A percentile compares a stretch with the other conserved stretches of the same genome.
These are phyloP conservation scores for Eucalyptus sp. DNA, from an alignment of 345 rosid genomes.

Conservation along the genomic window DNA sequence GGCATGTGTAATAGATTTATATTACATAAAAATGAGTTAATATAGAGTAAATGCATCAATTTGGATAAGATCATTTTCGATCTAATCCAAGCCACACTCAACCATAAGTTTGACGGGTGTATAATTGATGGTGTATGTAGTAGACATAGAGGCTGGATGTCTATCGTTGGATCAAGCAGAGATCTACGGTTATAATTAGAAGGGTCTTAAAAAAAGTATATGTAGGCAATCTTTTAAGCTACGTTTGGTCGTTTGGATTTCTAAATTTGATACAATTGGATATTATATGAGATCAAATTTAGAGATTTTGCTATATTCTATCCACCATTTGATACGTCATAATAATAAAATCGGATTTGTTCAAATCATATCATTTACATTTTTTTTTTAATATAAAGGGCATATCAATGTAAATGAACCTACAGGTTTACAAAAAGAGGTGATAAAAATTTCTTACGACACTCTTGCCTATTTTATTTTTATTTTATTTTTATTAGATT, in stretches of 20 bases:
- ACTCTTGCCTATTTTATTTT: too few relatives aligned
- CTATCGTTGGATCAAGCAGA: neutral
- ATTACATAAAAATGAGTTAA: neutral
- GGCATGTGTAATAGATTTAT: neutral
- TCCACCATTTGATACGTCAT: too few relatives aligned
- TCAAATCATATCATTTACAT: too few relatives aligned
- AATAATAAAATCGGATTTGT: too few relatives aligned
- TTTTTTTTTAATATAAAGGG: too few relatives aligned
- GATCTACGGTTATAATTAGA: fast-evolving
- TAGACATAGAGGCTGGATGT: neutral
- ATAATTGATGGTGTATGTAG: neutral
- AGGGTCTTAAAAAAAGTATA: neutral
- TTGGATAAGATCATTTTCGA: neutral
- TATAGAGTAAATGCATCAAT: too few relatives aligned
- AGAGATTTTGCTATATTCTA: too few relatives aligned
- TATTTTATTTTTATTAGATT: too few relatives aligned
- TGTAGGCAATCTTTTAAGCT: fast-evolving
- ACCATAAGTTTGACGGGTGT: neutral
- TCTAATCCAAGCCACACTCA: neutral
- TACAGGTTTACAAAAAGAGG: too few relatives aligned
- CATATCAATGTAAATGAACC: too few relatives aligned
- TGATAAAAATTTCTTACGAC: too few relatives aligned
- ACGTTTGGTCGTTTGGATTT: fast-evolving
- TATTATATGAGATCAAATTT: fast-evolving
- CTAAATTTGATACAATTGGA: fast-evolving